Evolutionary conservation across 768 basidiomycete genomes (phyloP).

Genomic region (Asterophora lycoperdoides): DNA sequence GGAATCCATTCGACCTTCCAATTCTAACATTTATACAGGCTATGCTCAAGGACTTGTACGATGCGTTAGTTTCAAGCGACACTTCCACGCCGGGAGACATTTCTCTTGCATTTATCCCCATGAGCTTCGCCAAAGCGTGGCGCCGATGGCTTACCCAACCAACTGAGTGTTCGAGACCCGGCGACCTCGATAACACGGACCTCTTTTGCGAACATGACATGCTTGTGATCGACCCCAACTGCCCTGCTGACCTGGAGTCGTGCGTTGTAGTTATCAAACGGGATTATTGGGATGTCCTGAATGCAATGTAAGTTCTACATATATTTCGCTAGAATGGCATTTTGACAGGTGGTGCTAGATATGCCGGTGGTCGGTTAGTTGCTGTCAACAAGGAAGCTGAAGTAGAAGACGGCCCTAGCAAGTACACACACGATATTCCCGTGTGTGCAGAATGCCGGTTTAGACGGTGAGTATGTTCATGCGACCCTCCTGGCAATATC

Average conservation of each 20-base stretch:
- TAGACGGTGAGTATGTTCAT: slow-evolving; percentile 40
- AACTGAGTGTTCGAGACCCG: slow-evolving; percentile 51
- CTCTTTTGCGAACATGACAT: slow-evolving; percentile 67
- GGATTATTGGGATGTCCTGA: slow-evolving; percentile 62
- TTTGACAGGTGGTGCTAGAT: slow-evolving; percentile 35
- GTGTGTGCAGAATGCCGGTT: slow-evolving; percentile 61
- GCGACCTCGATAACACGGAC: slow-evolving; percentile 52
- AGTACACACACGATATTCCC: slow-evolving; percentile 44
- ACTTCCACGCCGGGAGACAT: slow-evolving; percentile 43
- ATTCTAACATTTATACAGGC: slow-evolving; percentile 38
- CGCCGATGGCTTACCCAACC: slow-evolving; percentile 63
- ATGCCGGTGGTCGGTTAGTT: slow-evolving; percentile 53
- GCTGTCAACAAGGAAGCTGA: slow-evolving; percentile 34
- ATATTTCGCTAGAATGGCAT: neutral
- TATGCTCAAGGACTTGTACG: slow-evolving; percentile 58
- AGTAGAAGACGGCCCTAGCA: slow-evolving; percentile 26
- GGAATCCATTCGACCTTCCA: neutral
- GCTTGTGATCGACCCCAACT: slow-evolving; percentile 65
- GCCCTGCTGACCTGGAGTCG: slow-evolving; percentile 51
- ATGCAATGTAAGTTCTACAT: slow-evolving; percentile 45
- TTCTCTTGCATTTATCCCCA: slow-evolving; percentile 55
- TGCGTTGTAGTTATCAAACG: slow-evolving; percentile 53
- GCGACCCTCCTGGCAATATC: neutral
- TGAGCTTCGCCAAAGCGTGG: slow-evolving; percentile 65
- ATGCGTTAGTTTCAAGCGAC: slow-evolving; percentile 45